Evolutionary conservation across 176 grass and related monocot species (phyloP).

Genomic region (Phyllostachys edulis): DNA sequence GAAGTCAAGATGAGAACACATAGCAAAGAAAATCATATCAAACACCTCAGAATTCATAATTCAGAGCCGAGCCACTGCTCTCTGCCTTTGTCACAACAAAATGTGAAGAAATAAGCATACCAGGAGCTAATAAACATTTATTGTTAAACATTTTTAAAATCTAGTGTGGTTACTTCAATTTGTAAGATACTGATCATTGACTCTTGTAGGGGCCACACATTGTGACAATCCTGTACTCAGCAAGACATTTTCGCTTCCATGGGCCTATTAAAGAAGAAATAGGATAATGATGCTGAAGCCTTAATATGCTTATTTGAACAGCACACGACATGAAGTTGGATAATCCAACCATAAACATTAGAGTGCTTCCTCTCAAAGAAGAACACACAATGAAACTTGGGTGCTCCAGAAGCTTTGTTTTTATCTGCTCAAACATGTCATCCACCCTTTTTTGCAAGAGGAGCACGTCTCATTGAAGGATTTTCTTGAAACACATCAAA

Average conservation of each 20-base stretch:
- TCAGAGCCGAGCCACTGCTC: too few species aligned
- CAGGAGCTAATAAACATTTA: too few species aligned
- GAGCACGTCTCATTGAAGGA: slow-evolving; percentile 43
- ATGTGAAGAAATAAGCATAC: too few species aligned
- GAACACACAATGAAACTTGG: slow-evolving; percentile 66
- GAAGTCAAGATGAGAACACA: too few species aligned
- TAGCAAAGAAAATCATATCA: not conserved
- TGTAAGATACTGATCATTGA: slow-evolving; percentile 91
- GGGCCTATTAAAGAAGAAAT: slow-evolving; percentile 46
- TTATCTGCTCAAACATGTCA: slow-evolving; percentile 66
- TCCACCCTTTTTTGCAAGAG: slow-evolving; percentile 61
- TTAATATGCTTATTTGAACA: not conserved
- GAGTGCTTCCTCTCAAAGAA: slow-evolving; percentile 90
- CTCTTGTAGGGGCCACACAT: slow-evolving; percentile 78
- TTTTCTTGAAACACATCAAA: slow-evolving; percentile 64
- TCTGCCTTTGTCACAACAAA: too few species aligned
- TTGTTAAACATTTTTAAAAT: too few species aligned
- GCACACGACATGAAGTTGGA: not conserved
- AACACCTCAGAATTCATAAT: not conserved
- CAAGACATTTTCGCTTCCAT: slow-evolving; percentile 88
- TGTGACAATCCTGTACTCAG: slow-evolving; percentile 87
- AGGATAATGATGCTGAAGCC: not conserved
- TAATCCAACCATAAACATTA: slow-evolving; percentile 82
- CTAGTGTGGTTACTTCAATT: slow-evolving; percentile 17
- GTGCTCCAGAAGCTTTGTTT: slow-evolving; percentile 63